Evolutionary conservation across 192 early-diverging fungal genomes (phyloP), one percentile per base, ranked within the genome.

Genomic region (Umbelopsis isabellina): DNA sequence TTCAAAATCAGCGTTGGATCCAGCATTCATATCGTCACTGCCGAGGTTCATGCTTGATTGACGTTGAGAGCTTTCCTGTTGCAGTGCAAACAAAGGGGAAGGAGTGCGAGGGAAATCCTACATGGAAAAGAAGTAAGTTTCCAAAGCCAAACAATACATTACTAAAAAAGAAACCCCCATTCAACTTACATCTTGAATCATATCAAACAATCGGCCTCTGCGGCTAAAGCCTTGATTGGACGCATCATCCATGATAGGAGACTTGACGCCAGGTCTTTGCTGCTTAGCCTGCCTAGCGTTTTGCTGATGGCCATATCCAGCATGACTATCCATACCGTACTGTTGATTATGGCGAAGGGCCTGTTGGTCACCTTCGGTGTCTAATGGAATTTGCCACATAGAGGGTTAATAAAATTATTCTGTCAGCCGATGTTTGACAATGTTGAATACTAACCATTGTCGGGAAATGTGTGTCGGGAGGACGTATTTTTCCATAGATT

Each of bases 41-140:
- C 47, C 51, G 16, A 61, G 55, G 23, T 53, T 25, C 49, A 55
- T 44, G 25, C 41, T 18, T 4, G 35, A 15, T 21, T 75, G 74
- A 33, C 74, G 66, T 67, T 81, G 71, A 18, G 75, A 76, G 68
- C 81, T 52, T 72, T 83, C 64, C 67, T 86, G 74, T 73, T 82
- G 75, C 66, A 78, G 67, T 70, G 80, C 69, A 68, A 78, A 80
- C 5, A 75, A 25, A 18, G 87, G 87, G 2, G 87, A 88, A 16
- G 87, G 84, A 4, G 86, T 85, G 22, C 86, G 67, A 5, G 86
- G 86, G 64, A 88, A 88, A 66, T 88, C 86, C 75, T 80, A 27
- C 4, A 79, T 46, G 46, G 65, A 72, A 72, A 2, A 66, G 75
- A n/a, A 53, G 49, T 77, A 67, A 65, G 67, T 77, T 47, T 69